Base-by-base conservation (phyloP, 164 flowering plant species). In the Nelumbo lutea region DNA sequence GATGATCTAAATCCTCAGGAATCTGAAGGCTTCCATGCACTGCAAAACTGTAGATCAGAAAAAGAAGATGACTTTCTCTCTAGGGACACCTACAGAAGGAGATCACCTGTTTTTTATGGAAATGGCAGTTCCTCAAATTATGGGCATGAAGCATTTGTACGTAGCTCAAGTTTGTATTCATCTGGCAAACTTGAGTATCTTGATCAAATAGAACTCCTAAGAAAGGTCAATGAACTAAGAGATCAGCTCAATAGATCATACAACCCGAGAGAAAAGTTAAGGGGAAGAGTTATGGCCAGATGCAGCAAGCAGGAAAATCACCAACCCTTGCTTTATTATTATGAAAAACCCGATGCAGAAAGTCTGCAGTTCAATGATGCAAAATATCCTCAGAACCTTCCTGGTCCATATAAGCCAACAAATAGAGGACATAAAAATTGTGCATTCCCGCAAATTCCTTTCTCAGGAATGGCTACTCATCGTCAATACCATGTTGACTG, bases 151-250 rank as follows among this genome's bases (percentile, higher is more conserved):
- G 78, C 76, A 62, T 70, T 72, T 64, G 61, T 58, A 59, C 45
- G 57, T 42, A 60, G 64, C 58, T 62, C 81, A 42, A 64, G 62
- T 56, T 68, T 70, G 57, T 61, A 64, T 68, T 67, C 76, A 60
- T 68, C 78, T 13, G 76, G 71, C 61, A 78, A 62, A 63, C 68
- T 69, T 40, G 70, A 69, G 13, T 57, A 68, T 59, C 65, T 67
- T 51, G 88, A 82, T 41, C 57, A 71, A 75, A 55, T 82, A 53
- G 85, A 78, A 61, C 78, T 89, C 73, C 61, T 89, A 72, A 83
- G 74, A 66, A 85, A 85, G 80, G 83, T 89, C 45, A 75, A 76
- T 74, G 88, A 88, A 74, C 75, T 89, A 78, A 81, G 79, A 78
- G 84, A 86, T 43, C 83, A 85, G 66, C 77, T 88, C 55, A 68